phyloP scores from a whole-genome alignment of 164 flowering plant genomes.

The Vitis riparia region DNA sequence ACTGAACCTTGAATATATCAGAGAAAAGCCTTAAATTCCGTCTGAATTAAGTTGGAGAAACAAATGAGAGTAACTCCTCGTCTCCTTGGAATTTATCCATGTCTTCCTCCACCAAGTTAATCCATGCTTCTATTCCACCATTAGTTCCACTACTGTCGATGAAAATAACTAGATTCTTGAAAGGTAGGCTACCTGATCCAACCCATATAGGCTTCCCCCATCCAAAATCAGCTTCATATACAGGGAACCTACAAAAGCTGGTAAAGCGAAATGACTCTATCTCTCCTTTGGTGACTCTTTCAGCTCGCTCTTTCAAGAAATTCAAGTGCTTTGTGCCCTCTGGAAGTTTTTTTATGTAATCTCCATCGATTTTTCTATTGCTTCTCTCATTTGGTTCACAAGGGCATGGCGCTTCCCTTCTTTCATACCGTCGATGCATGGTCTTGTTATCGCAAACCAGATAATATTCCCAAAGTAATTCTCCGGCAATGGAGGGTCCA shows the following conservation, averaged over 20 bases:
- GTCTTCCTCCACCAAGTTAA: conserved; percentile 22
- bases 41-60: not conserved
- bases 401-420: not conserved
- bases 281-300: not conserved
- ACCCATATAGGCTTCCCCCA: conserved; percentile 37
- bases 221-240: conserved; percentile 43
- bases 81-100: conserved; percentile 20
- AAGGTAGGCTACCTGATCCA: not conserved
- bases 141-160: not conserved
- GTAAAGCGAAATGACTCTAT: conserved; percentile 7
- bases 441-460: not conserved
- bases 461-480: conserved; percentile 21
- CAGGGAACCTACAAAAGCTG: conserved; percentile 28
- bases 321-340: conserved; percentile 10
- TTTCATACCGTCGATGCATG: not conserved
- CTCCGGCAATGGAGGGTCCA: conserved; percentile 22
- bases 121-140: conserved; percentile 31
- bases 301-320: conserved; percentile 2
- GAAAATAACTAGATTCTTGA: not conserved
- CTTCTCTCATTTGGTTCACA: conserved; percentile 8
- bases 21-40: no score
- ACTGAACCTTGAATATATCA: no score
- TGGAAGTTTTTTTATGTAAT: conserved; percentile 7
- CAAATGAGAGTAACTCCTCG: conserved; percentile 9
- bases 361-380: conserved; percentile 3